phyloP scores from a whole-genome alignment of 2,329 filamentous ascomycete species.

The Thielaviopsis punctulata region DNA sequence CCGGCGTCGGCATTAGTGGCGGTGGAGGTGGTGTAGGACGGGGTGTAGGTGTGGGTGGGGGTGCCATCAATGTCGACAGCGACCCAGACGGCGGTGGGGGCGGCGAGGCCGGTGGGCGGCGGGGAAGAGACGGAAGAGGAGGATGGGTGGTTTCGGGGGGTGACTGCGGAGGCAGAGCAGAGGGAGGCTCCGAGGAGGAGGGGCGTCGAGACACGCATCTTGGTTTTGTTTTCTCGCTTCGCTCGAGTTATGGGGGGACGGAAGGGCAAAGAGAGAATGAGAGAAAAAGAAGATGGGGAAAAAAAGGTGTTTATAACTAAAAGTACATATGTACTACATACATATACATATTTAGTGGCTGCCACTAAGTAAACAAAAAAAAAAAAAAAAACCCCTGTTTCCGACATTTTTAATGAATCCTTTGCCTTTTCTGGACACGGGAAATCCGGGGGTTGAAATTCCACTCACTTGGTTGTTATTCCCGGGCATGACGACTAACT shows the following conservation, averaged over 20 bases:
- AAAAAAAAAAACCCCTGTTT: background rate
- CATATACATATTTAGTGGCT: no score
- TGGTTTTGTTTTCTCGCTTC: background rate
- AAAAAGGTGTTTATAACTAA: no score
- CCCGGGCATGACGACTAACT: no score
- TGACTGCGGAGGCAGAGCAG: background rate
- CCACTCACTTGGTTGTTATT: no score
- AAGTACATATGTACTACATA: no score
- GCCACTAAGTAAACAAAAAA: background rate
- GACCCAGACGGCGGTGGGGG: conserved; percentile 32
- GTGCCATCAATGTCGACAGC: conserved; percentile 29
- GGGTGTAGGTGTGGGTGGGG: conserved; percentile 30
- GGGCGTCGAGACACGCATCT: conserved; percentile 7
- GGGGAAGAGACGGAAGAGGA: background rate
- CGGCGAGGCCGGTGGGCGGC: conserved; percentile 14
- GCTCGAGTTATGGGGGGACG: no score
- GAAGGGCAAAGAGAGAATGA: no score
- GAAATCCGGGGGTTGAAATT: no score
- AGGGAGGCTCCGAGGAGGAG: conserved; percentile 5
- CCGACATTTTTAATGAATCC: background rate
- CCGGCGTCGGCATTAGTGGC: conserved; percentile 25
- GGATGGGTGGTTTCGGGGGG: background rate
- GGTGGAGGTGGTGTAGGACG: conserved; percentile 28
- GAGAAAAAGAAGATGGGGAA: background rate
- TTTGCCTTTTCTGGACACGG: background rate